phyloP scores from a whole-genome alignment of 2,329 filamentous ascomycete species.

The Byssoonygena ceratinophila region DNA sequence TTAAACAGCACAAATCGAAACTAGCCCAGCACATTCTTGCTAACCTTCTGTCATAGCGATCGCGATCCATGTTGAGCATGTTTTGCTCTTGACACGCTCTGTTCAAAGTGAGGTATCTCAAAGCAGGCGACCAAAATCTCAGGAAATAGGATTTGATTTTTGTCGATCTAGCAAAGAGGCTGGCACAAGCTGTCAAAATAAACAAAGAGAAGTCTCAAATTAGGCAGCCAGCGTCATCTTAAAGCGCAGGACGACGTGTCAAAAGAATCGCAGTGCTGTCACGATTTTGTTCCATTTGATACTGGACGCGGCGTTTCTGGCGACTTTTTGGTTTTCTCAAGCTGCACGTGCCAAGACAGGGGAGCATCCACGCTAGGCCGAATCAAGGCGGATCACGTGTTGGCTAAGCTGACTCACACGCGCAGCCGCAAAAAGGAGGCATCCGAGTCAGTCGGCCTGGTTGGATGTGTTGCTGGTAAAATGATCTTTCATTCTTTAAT shows the following conservation, averaged over 20 bases:
- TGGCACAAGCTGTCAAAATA: neutral
- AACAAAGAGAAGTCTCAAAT: neutral
- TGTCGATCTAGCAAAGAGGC: neutral
- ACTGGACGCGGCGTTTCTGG: neutral
- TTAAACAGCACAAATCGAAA: neutral
- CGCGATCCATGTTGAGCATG: conserved; percentile 29
- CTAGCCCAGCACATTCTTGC: conserved; percentile 12
- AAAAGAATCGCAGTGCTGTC: neutral
- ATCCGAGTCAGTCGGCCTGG: no score
- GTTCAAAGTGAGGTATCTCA: neutral
- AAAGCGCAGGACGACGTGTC: neutral
- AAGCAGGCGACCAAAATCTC: neutral
- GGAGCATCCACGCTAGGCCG: no score
- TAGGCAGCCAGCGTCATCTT: neutral
- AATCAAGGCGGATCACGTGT: no score
- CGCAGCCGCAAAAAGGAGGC: no score
- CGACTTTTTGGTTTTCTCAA: conserved; percentile 3
- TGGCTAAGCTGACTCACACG: no score
- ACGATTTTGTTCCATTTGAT: conserved; percentile 1
- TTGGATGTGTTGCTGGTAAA: neutral
- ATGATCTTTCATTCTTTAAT: no score
- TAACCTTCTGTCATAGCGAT: conserved; percentile 35
- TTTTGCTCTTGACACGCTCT: neutral
- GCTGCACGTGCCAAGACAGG: neutral
- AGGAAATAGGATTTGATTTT: neutral